Evolutionary conservation across 495 filamentous ascomycete genomes (phyloP), one percentile per base, ranked within the genome.

Genomic region (Stereocaulon alpinum): DNA sequence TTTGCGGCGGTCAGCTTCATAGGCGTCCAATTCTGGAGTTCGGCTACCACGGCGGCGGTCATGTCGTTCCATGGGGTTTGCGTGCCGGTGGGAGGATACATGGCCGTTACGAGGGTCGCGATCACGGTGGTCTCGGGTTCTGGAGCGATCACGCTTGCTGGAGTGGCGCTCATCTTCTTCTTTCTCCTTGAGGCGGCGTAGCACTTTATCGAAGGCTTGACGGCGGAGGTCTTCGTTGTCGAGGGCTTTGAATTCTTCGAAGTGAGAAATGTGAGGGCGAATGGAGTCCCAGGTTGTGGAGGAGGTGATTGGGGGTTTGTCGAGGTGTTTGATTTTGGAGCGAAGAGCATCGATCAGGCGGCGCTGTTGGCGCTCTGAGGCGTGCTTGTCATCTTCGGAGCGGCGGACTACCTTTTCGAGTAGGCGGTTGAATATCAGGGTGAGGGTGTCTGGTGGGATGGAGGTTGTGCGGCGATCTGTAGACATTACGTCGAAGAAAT

Each of bases 131-230:
- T 79, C 71, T 12, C 66, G 63, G 24, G 79, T 77, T 58, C 77
- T 74, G 60, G 80, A 77, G 62, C 81, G 80, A 57, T 89, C 84
- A 55, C 76, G 69, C 34, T 72, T 67, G 29, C 62, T 52, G 27
- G 41, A 55, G 42, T 79, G 78, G 55, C 86, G 85, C 22, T 92
- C 88, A 55, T 80, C 84, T 55, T 96, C 91, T 52, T 94, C 88
- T 69, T 91, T 90, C 67, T 97, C 93, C 65, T 85, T 87, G 6
- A 96, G 73, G 55, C 93, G 89, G 42, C 89, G 86, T 59, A 96
- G 84, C 64, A 89, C 79, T 72, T 97, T 99, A 32, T 96, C 94
- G 68, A 96, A 97, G 12, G 90, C 94, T 57, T 80, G 76, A 30
- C 84, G 82, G 50, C 91, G 87, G 40, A 86, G 75, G 32, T 95